These are phyloP conservation scores for Arabidopsis hybrid DNA, from an alignment of 441 rosid species.

Conservation along the genomic window DNA sequence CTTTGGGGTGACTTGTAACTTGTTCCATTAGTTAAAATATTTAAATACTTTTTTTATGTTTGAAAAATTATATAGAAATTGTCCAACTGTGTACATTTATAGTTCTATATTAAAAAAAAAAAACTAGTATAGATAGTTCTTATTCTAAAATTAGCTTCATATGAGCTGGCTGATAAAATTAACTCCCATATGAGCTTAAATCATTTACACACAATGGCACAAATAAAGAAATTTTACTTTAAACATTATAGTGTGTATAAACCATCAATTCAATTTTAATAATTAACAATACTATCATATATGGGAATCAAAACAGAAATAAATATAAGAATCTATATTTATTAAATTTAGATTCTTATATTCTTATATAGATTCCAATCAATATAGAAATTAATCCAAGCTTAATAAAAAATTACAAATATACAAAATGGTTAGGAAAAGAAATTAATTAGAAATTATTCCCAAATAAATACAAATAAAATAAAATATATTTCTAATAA, in stretches of 20 bases:
- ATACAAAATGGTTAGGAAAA: not conserved
- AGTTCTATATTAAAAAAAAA: not conserved
- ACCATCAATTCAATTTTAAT: not conserved
- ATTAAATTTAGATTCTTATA: not conserved
- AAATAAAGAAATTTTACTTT: not conserved
- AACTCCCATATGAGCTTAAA: not conserved
- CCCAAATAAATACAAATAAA: not conserved
- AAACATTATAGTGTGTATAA: not conserved
- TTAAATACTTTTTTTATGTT: not conserved
- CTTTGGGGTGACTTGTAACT: constrained; percentile 33
- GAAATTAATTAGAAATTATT: not conserved
- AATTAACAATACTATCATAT: not conserved
- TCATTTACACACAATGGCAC: constrained; percentile 7
- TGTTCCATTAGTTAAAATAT: constrained; percentile 9
- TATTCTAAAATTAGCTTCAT: not conserved
- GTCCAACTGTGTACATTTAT: constrained; percentile 1
- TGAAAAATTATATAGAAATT: not conserved
- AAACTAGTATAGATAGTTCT: not conserved
- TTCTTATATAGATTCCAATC: not conserved
- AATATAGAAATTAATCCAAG: not conserved
- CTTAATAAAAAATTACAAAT: not conserved
- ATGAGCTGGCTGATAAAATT: not conserved
- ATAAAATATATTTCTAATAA: not conserved
- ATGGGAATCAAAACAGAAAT: not conserved
- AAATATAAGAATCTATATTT: not conserved